Evolutionary conservation across 805 yeast genomes (phyloP).

Genomic region (Candida stauntonica): DNA sequence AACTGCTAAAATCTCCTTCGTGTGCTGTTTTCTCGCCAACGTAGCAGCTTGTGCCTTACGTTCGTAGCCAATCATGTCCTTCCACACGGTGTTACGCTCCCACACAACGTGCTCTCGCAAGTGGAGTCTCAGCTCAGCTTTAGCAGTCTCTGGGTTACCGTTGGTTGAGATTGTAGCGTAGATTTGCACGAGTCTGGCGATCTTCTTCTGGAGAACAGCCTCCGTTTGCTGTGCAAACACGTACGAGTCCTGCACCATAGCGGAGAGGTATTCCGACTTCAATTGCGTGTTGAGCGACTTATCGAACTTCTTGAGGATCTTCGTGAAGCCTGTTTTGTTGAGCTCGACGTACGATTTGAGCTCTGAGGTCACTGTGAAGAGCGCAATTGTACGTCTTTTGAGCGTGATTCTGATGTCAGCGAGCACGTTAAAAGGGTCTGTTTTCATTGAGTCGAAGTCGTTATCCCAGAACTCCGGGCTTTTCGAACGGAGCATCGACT

Average conservation of each 20-base stretch:
- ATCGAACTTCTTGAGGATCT: constrained; percentile 89
- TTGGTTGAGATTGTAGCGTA: constrained; percentile 52
- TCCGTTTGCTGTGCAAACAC: constrained; percentile 52
- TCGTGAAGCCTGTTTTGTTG: constrained; percentile 84
- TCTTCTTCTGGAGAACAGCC: constrained; percentile 43
- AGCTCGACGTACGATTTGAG: constrained; percentile 78
- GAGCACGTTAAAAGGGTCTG: constrained; percentile 22
- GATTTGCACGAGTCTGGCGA: constrained; percentile 48
- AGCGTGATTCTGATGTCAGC: constrained; percentile 47
- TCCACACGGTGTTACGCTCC: constrained; percentile 98
- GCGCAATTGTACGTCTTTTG: constrained; percentile 58
- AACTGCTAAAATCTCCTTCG: constrained; percentile 20
- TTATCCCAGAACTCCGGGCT: constrained; percentile 27
- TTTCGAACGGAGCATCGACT: constrained; percentile 16
- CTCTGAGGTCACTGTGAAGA: constrained; percentile 76
- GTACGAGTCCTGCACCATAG: constrained; percentile 40
- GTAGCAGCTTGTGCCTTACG: constrained; percentile 77
- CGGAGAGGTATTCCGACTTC: constrained; percentile 52
- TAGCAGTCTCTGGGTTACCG: constrained; percentile 39
- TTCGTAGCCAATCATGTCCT: constrained; percentile 89
- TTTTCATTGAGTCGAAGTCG: constrained; percentile 18
- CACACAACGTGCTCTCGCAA: constrained; percentile 91
- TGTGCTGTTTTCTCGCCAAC: constrained; percentile 29
- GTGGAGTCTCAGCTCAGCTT: constrained; percentile 45
- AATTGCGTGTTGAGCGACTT: constrained; percentile 65